phyloP scores from a whole-genome alignment of 129 eudicot species.

The Pulicaria dysenterica region DNA sequence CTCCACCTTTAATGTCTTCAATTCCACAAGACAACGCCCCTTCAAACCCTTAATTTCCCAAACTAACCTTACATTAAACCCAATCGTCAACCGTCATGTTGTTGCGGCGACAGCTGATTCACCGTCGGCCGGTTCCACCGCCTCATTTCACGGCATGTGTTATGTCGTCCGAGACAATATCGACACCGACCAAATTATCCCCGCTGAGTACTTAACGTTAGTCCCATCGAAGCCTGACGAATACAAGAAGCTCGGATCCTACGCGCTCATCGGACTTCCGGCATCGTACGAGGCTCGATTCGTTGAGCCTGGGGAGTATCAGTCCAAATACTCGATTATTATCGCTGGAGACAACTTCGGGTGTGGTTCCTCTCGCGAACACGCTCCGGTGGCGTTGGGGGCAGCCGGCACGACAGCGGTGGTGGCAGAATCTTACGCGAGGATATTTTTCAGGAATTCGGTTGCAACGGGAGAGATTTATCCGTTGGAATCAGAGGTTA shows the following conservation, averaged over 20 bases:
- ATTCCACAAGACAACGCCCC: conserved; percentile 15
- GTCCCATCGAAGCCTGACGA: conserved; percentile 96
- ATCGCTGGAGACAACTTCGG: conserved; percentile 87
- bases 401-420: conserved; percentile 77
- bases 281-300: conserved; percentile 62
- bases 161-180: conserved; percentile 93
- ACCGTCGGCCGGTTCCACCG: conserved; percentile 30
- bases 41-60: conserved; percentile 35
- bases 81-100: conserved; percentile 5
- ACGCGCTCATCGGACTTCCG: conserved; percentile 80
- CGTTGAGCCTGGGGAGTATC: conserved; percentile 44
- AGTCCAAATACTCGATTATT: conserved; percentile 64
- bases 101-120: conserved; percentile 37
- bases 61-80: background rate
- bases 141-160: conserved; percentile 86
- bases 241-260: conserved; percentile 89
- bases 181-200: conserved; percentile 97
- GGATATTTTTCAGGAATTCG: conserved; percentile 88
- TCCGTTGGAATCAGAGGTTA: conserved; percentile 73
- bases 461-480: conserved; percentile 89
- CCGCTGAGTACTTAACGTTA: conserved; percentile 91
- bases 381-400: conserved; percentile 92
- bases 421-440: conserved; percentile 87
- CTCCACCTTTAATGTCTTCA: conserved; percentile 36
- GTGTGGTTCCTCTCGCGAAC: conserved; percentile 90